Evolutionary conservation across 495 filamentous ascomycete genomes (phyloP).

Genomic region (Lasiosphaeria hispida): DNA sequence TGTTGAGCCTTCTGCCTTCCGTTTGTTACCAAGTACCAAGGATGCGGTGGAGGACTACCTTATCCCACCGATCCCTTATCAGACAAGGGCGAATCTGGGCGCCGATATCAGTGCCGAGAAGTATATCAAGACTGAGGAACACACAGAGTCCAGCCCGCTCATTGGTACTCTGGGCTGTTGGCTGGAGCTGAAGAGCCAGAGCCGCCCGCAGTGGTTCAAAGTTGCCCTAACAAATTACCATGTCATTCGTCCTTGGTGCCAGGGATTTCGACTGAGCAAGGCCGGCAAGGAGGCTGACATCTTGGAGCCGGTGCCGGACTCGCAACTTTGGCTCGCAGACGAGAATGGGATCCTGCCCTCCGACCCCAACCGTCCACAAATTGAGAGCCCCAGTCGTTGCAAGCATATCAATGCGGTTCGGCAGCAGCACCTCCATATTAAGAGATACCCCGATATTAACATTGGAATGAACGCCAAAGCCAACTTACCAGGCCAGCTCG

Average conservation of each 20-base stretch:
- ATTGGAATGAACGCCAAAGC: not conserved
- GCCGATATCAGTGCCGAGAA: not conserved
- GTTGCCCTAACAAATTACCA: constrained; percentile 1
- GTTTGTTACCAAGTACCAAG: not conserved
- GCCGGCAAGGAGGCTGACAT: not conserved
- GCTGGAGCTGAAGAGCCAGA: not conserved
- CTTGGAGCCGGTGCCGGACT: not conserved
- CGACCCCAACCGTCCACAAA: too few relatives aligned
- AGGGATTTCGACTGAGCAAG: not conserved
- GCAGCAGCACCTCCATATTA: not conserved
- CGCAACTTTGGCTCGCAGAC: not conserved
- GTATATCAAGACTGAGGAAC: not conserved
- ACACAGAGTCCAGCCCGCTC: not conserved
- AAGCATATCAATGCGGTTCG: not conserved
- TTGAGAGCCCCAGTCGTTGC: not conserved
- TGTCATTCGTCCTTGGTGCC: not conserved
- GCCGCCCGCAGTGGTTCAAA: not conserved
- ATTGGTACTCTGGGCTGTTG: constrained; percentile 3
- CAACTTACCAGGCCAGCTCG: not conserved
- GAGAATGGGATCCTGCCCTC: not conserved
- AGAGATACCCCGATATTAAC: not conserved
- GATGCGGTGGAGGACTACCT: not conserved
- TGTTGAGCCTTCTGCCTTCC: not conserved
- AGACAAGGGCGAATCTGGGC: not conserved
- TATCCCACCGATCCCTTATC: not conserved